Evolutionary conservation across 2,329 filamentous ascomycete species (phyloP).

Genomic region (Alternaria sp.): DNA sequence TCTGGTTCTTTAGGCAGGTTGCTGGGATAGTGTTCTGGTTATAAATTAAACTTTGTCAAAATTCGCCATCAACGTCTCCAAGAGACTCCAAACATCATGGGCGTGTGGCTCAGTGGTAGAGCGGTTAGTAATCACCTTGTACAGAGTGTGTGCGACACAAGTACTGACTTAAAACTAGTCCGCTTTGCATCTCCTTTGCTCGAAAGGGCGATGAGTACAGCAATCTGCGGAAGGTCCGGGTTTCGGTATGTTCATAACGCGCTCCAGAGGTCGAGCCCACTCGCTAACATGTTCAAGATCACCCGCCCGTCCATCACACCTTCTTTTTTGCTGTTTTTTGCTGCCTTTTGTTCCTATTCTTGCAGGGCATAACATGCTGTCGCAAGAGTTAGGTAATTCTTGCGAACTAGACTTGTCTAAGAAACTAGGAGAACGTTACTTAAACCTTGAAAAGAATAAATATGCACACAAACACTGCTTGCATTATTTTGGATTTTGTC

Average conservation of each 20-base stretch:
- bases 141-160: too few relatives aligned
- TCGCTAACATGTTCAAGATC: neutral
- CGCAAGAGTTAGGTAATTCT: neutral
- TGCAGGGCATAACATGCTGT: neutral
- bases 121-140: too few relatives aligned
- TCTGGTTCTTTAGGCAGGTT: too few relatives aligned
- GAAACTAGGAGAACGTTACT: neutral
- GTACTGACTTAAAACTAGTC: too few relatives aligned
- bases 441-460: neutral
- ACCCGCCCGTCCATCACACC: neutral
- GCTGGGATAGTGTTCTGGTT: too few relatives aligned
- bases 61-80: neutral
- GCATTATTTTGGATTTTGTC: neutral
- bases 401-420: neutral
- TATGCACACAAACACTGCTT: neutral
- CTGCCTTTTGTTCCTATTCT: neutral
- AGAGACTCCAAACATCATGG: constrained; percentile 9
- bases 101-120: constrained; percentile 50
- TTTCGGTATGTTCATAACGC: constrained; percentile 12
- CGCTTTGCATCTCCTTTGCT: constrained; percentile 38
- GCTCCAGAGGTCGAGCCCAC: neutral
- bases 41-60: too few relatives aligned
- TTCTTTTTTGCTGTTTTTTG: neutral
- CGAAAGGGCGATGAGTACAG: too few relatives aligned
- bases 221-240: constrained; percentile 40